A percentile compares a stretch with the other conserved stretches of the same genome.
These are phyloP conservation scores for Candida easanensis DNA, from an alignment of 805 yeast genomes.

Conservation along the genomic window DNA sequence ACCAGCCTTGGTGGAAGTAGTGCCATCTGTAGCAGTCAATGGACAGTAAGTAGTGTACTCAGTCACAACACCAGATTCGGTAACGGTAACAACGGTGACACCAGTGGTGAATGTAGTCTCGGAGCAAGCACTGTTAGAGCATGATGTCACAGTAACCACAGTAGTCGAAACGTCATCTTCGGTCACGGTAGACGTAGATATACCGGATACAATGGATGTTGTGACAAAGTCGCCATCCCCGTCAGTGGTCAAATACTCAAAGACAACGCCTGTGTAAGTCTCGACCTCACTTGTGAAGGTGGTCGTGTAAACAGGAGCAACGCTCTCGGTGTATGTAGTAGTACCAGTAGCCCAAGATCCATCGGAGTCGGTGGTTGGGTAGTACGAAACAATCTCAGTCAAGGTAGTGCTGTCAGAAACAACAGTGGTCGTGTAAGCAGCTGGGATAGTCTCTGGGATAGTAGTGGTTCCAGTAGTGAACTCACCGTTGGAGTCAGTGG, in stretches of 20 bases:
- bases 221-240: too few relatives aligned
- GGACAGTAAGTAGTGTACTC: constrained; percentile 5
- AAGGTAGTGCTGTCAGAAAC: not conserved
- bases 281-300: too few relatives aligned
- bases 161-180: too few relatives aligned
- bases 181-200: too few relatives aligned
- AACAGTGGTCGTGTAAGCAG: not conserved
- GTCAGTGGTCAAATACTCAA: too few relatives aligned
- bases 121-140: not conserved
- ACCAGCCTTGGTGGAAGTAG: not conserved
- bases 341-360: not conserved
- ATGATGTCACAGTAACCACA: constrained; percentile 21
- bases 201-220: too few relatives aligned
- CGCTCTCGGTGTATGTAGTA: too few relatives aligned
- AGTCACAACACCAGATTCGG: not conserved
- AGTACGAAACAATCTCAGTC: not conserved
- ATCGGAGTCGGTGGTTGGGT: constrained; percentile 17
- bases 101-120: not conserved
- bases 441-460: constrained; percentile 1
- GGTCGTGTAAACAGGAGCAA: too few relatives aligned
- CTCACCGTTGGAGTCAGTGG: too few relatives aligned
- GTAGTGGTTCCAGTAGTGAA: not conserved
- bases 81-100: constrained; percentile 22
- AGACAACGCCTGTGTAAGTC: too few relatives aligned
- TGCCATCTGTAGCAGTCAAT: not conserved